These are phyloP conservation scores for Schizosaccharomyces japonicus DNA, from an alignment of 805 yeast species.

Conservation along the genomic window DNA sequence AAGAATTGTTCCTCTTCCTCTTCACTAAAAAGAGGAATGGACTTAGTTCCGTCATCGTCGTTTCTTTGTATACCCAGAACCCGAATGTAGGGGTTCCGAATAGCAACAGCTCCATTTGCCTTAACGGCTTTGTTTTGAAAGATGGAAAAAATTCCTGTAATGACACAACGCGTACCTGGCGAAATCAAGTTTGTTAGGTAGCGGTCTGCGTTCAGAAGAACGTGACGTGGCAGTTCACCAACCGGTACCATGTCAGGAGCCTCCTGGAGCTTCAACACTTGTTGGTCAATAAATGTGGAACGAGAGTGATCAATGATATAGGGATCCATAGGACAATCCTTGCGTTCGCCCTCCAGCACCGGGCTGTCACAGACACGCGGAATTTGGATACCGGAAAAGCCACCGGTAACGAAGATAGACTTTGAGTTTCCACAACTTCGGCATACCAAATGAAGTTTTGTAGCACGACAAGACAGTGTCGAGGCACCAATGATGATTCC, in stretches of 20 bases:
- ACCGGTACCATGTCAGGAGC: constrained; percentile 97
- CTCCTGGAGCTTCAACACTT: constrained; percentile 77
- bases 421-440: constrained; percentile 41
- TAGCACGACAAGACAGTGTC: constrained; percentile 68
- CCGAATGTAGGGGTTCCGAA: constrained; percentile 73
- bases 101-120: constrained; percentile 47
- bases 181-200: constrained; percentile 71
- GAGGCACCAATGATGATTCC: constrained; percentile 87
- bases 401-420: constrained; percentile 31
- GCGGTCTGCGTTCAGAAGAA: constrained; percentile 66
- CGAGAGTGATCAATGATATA: constrained; percentile 82
- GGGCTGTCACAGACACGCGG: constrained; percentile 43
- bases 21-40: constrained; percentile 46
- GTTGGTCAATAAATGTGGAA: constrained; percentile 86
- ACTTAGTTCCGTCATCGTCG: constrained; percentile 42
- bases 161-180: constrained; percentile 85
- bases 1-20: constrained; percentile 86
- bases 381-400: constrained; percentile 44
- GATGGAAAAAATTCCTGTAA: constrained; percentile 80
- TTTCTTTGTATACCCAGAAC: constrained; percentile 73
- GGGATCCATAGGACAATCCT: constrained; percentile 75
- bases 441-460: constrained; percentile 44
- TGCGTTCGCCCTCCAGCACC: constrained; percentile 21
- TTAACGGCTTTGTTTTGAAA: constrained; percentile 44
- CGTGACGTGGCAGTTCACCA: constrained; percentile 95